Percentiles rank a stretch among this genome's conserved stretches.
phyloP scores from a whole-genome alignment of 495 filamentous ascomycete species.

The Xylaria sp. region DNA sequence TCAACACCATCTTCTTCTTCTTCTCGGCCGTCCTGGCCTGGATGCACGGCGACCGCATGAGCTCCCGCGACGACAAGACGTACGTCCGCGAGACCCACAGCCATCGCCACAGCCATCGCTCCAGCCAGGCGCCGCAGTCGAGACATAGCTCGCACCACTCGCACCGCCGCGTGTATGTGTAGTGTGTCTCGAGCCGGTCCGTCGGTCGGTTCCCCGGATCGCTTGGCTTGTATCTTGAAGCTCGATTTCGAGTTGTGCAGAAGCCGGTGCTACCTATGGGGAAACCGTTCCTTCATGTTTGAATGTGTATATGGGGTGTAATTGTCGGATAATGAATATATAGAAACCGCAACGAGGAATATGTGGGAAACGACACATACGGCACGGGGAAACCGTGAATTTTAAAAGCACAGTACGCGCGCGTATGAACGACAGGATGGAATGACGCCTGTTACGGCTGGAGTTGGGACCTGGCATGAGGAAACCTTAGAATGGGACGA shows the following conservation, averaged over 20 bases:
- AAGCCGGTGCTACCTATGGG: background rate
- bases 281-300: background rate
- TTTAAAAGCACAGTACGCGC: background rate
- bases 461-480: background rate
- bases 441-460: conserved; percentile 1
- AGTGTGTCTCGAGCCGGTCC: background rate
- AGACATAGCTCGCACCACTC: conserved; percentile 48
- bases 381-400: background rate
- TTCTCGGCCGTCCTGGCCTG: conserved; percentile 70
- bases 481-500: background rate
- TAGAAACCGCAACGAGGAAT: conserved; percentile 8
- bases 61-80: conserved; percentile 52
- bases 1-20: conserved; percentile 84
- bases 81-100: conserved; percentile 53
- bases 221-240: background rate
- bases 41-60: conserved; percentile 55
- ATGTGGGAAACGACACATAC: background rate
- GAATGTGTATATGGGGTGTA: conserved; percentile 16
- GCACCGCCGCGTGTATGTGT: conserved; percentile 43
- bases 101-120: conserved; percentile 50
- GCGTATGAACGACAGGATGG: background rate
- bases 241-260: background rate
- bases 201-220: background rate
- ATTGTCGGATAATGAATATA: conserved; percentile 18
- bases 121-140: conserved; percentile 47